Percentiles rank a stretch among this genome's conserved stretches.
phyloP scores from a whole-genome alignment of 257 asterid genomes.

The Gardenia jasminoides region DNA sequence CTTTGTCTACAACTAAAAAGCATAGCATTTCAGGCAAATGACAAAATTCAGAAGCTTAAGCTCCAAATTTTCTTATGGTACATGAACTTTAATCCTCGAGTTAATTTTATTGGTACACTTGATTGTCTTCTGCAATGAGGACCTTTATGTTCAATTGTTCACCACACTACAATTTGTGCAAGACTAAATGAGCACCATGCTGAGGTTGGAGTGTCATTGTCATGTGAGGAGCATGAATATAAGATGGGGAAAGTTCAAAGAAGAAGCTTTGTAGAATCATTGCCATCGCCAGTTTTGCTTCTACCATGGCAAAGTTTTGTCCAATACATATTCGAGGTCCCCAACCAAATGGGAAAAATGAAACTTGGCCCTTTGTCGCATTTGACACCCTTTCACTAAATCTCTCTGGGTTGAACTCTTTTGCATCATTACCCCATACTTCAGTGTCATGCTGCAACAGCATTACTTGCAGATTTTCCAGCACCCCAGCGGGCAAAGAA shows the following conservation, averaged over 20 bases:
- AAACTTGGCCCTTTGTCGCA: constrained; percentile 16
- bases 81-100: not conserved
- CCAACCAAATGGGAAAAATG: constrained; percentile 23
- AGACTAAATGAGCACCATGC: constrained; percentile 14
- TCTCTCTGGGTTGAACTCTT: constrained; percentile 29
- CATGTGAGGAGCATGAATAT: constrained; percentile 21
- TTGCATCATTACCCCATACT: constrained; percentile 30
- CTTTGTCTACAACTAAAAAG: not conserved
- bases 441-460: constrained; percentile 14
- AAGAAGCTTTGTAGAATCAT: constrained; percentile 24
- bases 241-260: constrained; percentile 28
- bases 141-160: not conserved
- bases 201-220: constrained; percentile 22
- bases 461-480: constrained; percentile 11
- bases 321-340: constrained; percentile 33
- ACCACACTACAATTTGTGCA: not conserved
- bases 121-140: not conserved
- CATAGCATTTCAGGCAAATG: too few relatives aligned
- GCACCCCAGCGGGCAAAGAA: constrained; percentile 35
- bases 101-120: too few relatives aligned
- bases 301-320: constrained; percentile 20
- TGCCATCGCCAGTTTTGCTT: constrained; percentile 24
- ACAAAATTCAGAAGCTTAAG: not conserved
- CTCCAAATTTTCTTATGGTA: not conserved
- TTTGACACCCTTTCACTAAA: constrained; percentile 24